Evolutionary conservation across 2,329 filamentous ascomycete genomes (phyloP), one percentile per base, ranked within the genome.

Genomic region (Aspergillus transmontanensis): DNA sequence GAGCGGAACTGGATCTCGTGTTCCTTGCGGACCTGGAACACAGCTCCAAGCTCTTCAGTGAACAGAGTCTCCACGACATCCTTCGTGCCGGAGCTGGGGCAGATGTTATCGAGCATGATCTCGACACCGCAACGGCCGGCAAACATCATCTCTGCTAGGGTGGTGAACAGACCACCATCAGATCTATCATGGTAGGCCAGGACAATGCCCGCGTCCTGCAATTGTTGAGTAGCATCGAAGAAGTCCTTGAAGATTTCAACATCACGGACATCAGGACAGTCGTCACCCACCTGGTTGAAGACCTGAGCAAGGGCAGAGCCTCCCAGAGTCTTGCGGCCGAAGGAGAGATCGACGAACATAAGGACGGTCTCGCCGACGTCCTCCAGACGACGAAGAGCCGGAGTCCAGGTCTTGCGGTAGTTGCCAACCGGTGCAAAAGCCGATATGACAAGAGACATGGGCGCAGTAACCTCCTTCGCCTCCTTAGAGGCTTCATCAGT

Each of bases 61-160:
- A 99, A 98, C 23, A 99, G 86, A 0, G 90, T 86, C 61, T 93
- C 87, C 9, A 97, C 81, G 21, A 96, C 79, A 72, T 88, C 84
- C 53, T 87, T 81, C 11, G 85, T 85, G 50, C 89, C 84, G 28
- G 87, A 87, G 64, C 87, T 87, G 32, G 86, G 80, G 66, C 78
- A 82, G 53, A 83, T 80, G 60, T 86, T 86, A 74, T 97, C 94
- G 62, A 97, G 83, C 84, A 92, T 90, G 64, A 98, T 84, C 69
- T 96, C 91, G 34, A 93, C 86, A 65, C 94, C 95, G 72, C 92
- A 96, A 61, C 94, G 90, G 32, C 95, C 95, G 36, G 95, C 94
- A 76, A 98, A 98, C 88, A 96, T 96, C 95, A 98, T 98, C 80
- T 99, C 95, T 3, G 89, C 92, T 39, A 98, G 81, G 6, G 94